Evolutionary conservation across 225 moss, liverwort and hornwort genomes (phyloP).

Genomic region (Asterella californica): DNA sequence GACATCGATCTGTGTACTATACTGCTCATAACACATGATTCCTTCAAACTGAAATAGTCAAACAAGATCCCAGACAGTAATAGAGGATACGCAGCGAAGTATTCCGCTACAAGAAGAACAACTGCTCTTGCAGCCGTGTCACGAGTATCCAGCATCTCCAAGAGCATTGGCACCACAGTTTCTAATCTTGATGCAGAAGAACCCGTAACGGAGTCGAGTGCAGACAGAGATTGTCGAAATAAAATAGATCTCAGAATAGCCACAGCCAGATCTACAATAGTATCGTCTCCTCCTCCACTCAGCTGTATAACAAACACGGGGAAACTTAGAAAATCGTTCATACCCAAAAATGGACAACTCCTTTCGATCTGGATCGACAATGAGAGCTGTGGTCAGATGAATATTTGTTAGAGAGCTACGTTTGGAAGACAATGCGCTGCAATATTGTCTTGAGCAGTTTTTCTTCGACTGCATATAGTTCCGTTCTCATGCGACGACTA

Average conservation of each 20-base stretch:
- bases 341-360: not conserved
- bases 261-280: slow-evolving; percentile 74
- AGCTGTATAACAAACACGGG: slow-evolving; percentile 45
- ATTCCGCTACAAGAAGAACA: slow-evolving; percentile 89
- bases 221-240: slow-evolving; percentile 52
- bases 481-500: no score
- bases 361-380: no score
- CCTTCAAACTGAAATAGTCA: not conserved
- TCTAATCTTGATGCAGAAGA: slow-evolving; percentile 56
- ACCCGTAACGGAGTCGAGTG: not conserved
- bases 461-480: no score
- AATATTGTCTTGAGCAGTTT: no score
- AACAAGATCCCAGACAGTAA: not conserved
- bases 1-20: not conserved
- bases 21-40: not conserved
- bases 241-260: slow-evolving; percentile 67
- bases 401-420: no score
- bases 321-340: no score
- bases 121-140: slow-evolving; percentile 90
- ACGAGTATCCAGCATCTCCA: slow-evolving; percentile 89
- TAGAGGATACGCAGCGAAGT: slow-evolving; percentile 82
- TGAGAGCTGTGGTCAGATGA: no score
- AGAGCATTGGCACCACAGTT: slow-evolving; percentile 72
- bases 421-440: no score
- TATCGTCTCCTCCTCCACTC: slow-evolving; percentile 63